Evolutionary conservation across 2,329 filamentous ascomycete genomes (phyloP), one percentile per base, ranked within the genome.

Genomic region (Fusarium globosum): DNA sequence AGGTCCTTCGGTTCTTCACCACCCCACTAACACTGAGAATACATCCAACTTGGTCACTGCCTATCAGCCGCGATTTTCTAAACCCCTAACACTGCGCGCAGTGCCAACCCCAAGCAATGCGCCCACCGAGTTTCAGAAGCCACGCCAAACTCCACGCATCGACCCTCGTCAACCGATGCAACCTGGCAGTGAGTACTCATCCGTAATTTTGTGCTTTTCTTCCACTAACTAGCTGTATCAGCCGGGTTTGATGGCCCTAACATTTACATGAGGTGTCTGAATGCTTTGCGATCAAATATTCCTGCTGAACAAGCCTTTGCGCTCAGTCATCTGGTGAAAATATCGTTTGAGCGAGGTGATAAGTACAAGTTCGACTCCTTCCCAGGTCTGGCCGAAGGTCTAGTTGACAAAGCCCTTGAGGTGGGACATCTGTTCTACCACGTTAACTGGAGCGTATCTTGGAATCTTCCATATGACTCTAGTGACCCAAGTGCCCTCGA

Each of bases 291-390:
- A 71, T 97, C 94, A 20, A 90, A 90, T 6, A 90, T 97, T 33
- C 88, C 89, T 7, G 88, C 91, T 18, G 96, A 99, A 80, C 93
- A 98, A 77, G 91, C 94, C n/a, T 98, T 97, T 82, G 96, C 95
- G 0, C 86, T 98, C 16, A 94, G 97, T 77, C 96, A 98, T 78
- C 85, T 98, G 8, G 95, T 98, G 68, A 97, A 97, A 80, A 98
- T 98, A 35, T 98, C 95, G 0, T 96, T 92, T 79, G 95, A 98
- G 81, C 90, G 95, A 48, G 96, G 96, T 51, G 96, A 98, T 80
- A 97, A 97, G 82, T 98, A 97, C 83, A 93, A 94, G 69, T 98
- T 98, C 75, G 95, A 97, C 76, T 93, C 94, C 10, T 98, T 98
- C 76, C 92, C 94, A 4, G 92, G 94, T 15, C 87, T 99, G 35